Conservation (phyloP, 208 protist species). For the Giardia duodenalis region DNA sequence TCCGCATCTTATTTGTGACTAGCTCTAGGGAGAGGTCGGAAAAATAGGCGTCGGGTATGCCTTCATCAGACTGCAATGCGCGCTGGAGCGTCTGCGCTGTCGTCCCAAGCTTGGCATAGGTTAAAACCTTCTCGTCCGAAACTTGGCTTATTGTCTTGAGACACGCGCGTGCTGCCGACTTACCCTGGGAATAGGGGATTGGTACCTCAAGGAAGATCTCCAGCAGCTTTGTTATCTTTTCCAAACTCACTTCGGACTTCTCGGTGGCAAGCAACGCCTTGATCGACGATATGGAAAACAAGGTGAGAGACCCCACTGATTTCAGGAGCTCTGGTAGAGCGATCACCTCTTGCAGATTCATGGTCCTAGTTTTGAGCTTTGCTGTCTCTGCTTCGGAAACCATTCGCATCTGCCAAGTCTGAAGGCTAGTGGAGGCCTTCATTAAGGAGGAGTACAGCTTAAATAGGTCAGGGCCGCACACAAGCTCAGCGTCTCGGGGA, state of each 20-base stretch:
- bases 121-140: background rate
- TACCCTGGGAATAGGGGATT: background rate
- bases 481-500: background rate
- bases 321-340: background rate
- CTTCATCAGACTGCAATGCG: background rate
- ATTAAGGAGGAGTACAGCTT: background rate
- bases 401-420: background rate
- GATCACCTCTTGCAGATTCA: background rate
- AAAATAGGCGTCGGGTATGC: background rate
- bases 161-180: background rate
- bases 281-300: background rate
- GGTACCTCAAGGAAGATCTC: background rate
- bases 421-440: background rate
- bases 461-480: background rate
- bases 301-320: background rate
- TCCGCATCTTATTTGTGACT: background rate
- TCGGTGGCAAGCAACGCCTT: background rate
- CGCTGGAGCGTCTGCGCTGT: background rate
- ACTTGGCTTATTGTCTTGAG: background rate
- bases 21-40: background rate
- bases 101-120: background rate
- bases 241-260: background rate
- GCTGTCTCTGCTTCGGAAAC: background rate
- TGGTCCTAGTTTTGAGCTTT: background rate
- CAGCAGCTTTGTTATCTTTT: background rate